Conservation (phyloP, 768 basidiomycete species). For the Baorangia bicolor region DNA sequence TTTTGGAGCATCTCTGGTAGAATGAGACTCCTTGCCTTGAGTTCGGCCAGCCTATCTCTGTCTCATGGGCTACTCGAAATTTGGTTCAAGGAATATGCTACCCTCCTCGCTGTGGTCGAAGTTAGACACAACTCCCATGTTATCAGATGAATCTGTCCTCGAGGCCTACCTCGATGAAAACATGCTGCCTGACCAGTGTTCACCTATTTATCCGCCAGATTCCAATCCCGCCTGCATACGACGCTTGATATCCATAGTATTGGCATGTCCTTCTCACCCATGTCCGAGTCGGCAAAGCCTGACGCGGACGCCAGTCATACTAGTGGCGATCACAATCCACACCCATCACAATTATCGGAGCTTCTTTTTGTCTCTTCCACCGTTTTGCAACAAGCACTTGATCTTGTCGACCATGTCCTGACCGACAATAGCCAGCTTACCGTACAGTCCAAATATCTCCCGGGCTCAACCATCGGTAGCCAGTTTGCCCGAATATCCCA, state of each 20-base stretch:
- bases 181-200: conserved; percentile 14
- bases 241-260: background rate
- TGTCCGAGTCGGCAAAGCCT: conserved; percentile 21
- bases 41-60: conserved; percentile 59
- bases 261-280: conserved; percentile 15
- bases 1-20: conserved; percentile 61
- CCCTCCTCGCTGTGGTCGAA: background rate
- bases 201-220: conserved; percentile 14
- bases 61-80: conserved; percentile 70
- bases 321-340: conserved; percentile 1
- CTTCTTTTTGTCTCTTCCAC: conserved; percentile 67
- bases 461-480: conserved; percentile 86
- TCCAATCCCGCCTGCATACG: background rate
- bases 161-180: conserved; percentile 23
- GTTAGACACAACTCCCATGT: conserved; percentile 7
- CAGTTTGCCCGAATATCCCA: background rate
- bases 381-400: conserved; percentile 70
- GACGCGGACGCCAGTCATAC: conserved; percentile 12
- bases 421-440: conserved; percentile 69
- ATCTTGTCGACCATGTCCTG: conserved; percentile 65
- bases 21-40: conserved; percentile 67
- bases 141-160: conserved; percentile 21
- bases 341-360: conserved; percentile 42
- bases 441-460: conserved; percentile 66
- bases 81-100: conserved; percentile 67